phyloP scores from a whole-genome alignment of 2,329 filamentous ascomycete genomes.

The Coniochaeta sp. region DNA sequence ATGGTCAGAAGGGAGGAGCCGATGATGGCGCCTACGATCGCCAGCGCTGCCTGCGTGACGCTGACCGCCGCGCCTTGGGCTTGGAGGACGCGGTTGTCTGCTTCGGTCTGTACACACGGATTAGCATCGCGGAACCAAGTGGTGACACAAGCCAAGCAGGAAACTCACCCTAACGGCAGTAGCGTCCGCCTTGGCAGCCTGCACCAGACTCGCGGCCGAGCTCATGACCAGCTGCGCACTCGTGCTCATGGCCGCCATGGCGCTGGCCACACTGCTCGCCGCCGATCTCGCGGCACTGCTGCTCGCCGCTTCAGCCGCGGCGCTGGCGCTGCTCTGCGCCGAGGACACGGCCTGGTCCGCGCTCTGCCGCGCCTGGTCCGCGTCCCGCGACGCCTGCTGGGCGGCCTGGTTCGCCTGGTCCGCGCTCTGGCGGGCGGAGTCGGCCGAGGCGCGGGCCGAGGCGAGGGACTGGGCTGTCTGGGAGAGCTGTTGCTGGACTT shows the following conservation, averaged over 20 bases:
- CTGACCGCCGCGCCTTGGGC: constrained; percentile 52
- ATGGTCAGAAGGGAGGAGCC: constrained; percentile 25
- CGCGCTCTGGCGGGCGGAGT: constrained; percentile 12
- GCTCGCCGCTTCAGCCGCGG: constrained; percentile 15
- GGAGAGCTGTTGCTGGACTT: constrained; percentile 17
- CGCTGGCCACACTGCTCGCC: constrained; percentile 15
- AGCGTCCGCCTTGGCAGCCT: constrained; percentile 22
- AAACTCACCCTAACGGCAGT: constrained; percentile 20
- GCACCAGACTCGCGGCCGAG: constrained; percentile 17
- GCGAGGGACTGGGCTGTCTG: constrained; percentile 14
- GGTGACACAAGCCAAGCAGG: neutral
- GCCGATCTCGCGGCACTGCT: constrained; percentile 19
- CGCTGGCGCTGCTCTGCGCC: constrained; percentile 19
- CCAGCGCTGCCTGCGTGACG: constrained; percentile 71
- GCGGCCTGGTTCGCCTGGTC: constrained; percentile 4
- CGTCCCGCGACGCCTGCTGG: constrained; percentile 13
- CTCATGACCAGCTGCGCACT: constrained; percentile 14
- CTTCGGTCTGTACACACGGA: constrained; percentile 16
- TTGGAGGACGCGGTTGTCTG: constrained; percentile 20
- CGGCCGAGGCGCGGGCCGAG: constrained; percentile 10
- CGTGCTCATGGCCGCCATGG: constrained; percentile 18
- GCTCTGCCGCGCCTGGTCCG: constrained; percentile 15
- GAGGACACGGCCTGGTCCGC: constrained; percentile 14
- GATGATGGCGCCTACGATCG: constrained; percentile 58
- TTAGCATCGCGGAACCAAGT: neutral